Evolutionary conservation across 106 monocot genomes (phyloP), one percentile per base, ranked within the genome.

Genomic region (Triglochin maritima): DNA sequence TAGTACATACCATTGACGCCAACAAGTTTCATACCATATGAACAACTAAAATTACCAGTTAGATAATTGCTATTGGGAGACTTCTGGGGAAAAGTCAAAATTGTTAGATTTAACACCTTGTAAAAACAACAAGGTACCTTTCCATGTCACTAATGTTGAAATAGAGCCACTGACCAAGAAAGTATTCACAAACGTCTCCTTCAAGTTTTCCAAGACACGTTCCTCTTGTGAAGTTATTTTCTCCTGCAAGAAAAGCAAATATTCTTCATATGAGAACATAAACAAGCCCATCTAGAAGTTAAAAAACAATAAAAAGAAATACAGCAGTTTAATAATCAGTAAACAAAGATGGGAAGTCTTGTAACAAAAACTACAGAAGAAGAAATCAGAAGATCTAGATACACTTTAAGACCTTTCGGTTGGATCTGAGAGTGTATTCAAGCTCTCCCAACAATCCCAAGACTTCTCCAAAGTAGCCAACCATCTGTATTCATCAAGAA

Each of bases 191-290:
- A 59, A 59, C 2, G 4, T 17, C 41, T 15, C 59, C 59, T 59
- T 59, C 59, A 59, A 41, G 7, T 59, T 59, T 29, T 9, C 6
- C 17, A 59, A 59, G 9, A 29, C 16, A 17, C 2, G 59, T 42
- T 59, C 59, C 41, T 59, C 59, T 41, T 59, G 29, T 5, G 41
- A 29, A 1, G 59, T 59, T 29, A 59, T 59, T n/a, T 29, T 59
- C 59, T 59, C 59, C 59, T 59, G 59, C 59, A 17, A 59, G 6
- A 58, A 58, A 59, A 12, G 8, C 59, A 59, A 59, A 12, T 41
- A 16, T 6, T 15, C 6, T 11, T 6, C 16, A 29, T 59, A 29
- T 3, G 3, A 59, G 41, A 12, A 16, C 7, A 16, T 12, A 2
- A 5, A 55, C 8, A 55, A 12, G 29, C 29, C 29, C 29, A 29